Base-by-base conservation (phyloP, 2,329 filamentous ascomycete genomes). In the Seiridium unicorne region DNA sequence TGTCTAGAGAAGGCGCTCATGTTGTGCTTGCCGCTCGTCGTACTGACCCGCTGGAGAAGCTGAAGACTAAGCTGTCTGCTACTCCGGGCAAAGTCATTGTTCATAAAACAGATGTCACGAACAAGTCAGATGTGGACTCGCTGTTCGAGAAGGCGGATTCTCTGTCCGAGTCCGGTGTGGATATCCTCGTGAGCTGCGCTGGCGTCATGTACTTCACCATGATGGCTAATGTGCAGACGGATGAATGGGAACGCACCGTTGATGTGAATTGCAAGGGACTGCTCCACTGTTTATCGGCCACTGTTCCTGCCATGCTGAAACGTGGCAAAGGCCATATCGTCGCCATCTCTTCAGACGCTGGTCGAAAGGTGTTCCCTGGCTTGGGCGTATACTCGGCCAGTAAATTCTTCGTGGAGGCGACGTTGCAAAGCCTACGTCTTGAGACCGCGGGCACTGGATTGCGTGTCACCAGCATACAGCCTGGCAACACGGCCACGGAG, bases 201-300 rank as follows among this genome's bases (percentile, higher is more conserved):
- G 91, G 91, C 42, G 91, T 94, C 70, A 94, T 94, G 91, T 94
- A 94, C 77, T 94, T 88, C 76, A 93, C 91, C 58, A 88, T 93
- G 87, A 93, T 94, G 91, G 85, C 88, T 60, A 93, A 93, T 70
- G 83, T 79, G 13, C 83, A 89, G 64, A 84, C 80, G 0, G 89
- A 91, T 4, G 88, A 94, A 68, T 94, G 91, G 91, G 87, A 93
- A 64, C 88, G 85, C 60, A 93, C 90, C 0, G 90, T 94, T 47
- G 91, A 93, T 67, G 89, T 94, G 66, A 94, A 94, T 78, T 93
- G 91, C 85, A 93, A 93, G 76, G 91, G 91, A 44, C 81, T 94
- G 1, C 78, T 93, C 58, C 83, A 94, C 79, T 88, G 87, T 65
- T 80, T 94, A 3, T 84, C 89, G 0, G 82, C 88, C 1, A 86